Percentiles rank a stretch among this genome's conserved stretches.
These are phyloP conservation scores for Penicillium herquei DNA, from an alignment of 495 filamentous ascomycete genomes.

Conservation along the genomic window DNA sequence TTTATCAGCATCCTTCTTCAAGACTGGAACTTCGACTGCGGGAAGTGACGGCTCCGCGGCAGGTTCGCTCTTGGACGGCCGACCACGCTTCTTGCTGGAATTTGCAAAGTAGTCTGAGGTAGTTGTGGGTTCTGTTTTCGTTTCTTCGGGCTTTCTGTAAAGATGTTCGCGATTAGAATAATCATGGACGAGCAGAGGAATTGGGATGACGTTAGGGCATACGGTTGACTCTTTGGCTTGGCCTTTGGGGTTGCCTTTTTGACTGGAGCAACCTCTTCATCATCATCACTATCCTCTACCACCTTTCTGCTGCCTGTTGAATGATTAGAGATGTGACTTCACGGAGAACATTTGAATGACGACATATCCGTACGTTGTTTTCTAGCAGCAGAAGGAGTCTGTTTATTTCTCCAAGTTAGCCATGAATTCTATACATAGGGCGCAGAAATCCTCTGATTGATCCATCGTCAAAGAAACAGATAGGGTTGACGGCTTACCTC, in stretches of 20 bases:
- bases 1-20: background rate
- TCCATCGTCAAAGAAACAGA: too few species aligned
- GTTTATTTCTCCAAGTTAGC: constrained; percentile 9
- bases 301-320: constrained; percentile 63
- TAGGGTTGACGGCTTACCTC: constrained; percentile 31
- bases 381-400: constrained; percentile 36
- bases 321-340: constrained; percentile 11
- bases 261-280: constrained; percentile 43
- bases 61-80: constrained; percentile 28
- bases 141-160: constrained; percentile 43
- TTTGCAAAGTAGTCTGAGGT: constrained; percentile 60
- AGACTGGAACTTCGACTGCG: too few species aligned
- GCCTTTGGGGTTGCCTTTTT: constrained; percentile 44
- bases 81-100: constrained; percentile 52
- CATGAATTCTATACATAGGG: background rate
- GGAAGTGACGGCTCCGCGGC: too few species aligned
- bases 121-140: constrained; percentile 52
- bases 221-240: constrained; percentile 42
- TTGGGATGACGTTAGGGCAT: constrained; percentile 2
- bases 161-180: constrained; percentile 2
- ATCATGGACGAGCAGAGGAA: background rate
- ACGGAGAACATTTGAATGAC: background rate
- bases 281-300: constrained; percentile 75
- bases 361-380: constrained; percentile 36
- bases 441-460: too few species aligned